Evolutionary conservation across 2,329 filamentous ascomycete species (phyloP).

Genomic region (Nothopassalora personata): DNA sequence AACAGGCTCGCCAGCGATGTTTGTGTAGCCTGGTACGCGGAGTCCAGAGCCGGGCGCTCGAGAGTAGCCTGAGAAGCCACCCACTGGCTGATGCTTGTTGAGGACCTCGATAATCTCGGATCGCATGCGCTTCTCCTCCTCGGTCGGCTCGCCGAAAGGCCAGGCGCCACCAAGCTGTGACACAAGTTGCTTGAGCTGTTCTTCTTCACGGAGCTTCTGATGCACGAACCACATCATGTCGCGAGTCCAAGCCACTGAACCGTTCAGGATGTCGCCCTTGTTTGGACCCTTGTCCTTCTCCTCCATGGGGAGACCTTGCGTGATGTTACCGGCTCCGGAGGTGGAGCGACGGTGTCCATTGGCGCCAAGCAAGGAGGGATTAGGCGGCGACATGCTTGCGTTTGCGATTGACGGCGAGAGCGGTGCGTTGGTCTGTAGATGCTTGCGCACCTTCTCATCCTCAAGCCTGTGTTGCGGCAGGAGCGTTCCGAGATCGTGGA

Average conservation of each 20-base stretch:
- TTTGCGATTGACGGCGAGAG: constrained; percentile 71
- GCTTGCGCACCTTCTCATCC: constrained; percentile 94
- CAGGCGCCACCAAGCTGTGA: constrained; percentile 66
- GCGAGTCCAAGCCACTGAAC: constrained; percentile 91
- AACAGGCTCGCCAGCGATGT: constrained; percentile 76
- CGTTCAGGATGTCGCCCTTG: constrained; percentile 97
- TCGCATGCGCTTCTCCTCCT: constrained; percentile 94
- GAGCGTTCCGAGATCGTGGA: constrained; percentile 90
- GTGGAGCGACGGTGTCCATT: constrained; percentile 65
- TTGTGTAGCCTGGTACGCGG: constrained; percentile 87
- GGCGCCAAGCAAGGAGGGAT: constrained; percentile 80
- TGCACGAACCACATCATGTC: constrained; percentile 97
- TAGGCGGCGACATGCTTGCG: constrained; percentile 63
- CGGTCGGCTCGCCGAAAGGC: constrained; percentile 71
- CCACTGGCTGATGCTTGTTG: constrained; percentile 67
- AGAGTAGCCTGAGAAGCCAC: constrained; percentile 67
- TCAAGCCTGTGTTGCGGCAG: constrained; percentile 89
- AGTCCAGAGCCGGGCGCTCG: constrained; percentile 77
- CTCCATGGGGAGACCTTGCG: constrained; percentile 84
- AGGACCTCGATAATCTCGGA: constrained; percentile 85
- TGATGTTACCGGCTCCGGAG: constrained; percentile 66
- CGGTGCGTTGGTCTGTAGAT: constrained; percentile 86
- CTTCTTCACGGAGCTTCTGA: constrained; percentile 80
- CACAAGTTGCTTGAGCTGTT: constrained; percentile 74
- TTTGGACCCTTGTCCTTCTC: constrained; percentile 99